Percentiles rank a stretch among this genome's conserved stretches.
Conservation (phyloP, 2,329 filamentous ascomycete species). For the Trichoderma afroharzianum region DNA sequence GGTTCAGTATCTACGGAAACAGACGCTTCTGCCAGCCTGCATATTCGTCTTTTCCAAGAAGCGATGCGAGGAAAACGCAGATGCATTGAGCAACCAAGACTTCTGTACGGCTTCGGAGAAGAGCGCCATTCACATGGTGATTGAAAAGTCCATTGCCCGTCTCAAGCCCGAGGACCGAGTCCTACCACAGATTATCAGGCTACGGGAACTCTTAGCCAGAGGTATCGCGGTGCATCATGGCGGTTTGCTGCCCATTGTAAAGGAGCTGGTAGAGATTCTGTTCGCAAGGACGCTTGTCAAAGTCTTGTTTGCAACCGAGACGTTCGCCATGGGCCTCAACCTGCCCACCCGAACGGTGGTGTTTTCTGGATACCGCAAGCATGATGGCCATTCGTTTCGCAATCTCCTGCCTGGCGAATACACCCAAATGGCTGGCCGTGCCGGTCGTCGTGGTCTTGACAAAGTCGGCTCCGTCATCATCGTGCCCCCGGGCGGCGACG, state of each 20-base stretch:
- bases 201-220: conserved; percentile 78
- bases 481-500: conserved; percentile 75
- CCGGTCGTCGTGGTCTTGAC: conserved; percentile 88
- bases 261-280: conserved; percentile 94
- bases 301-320: conserved; percentile 95
- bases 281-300: conserved; percentile 96
- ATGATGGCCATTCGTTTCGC: conserved; percentile 87
- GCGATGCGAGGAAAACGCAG: conserved; percentile 93
- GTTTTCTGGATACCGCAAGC: conserved; percentile 95
- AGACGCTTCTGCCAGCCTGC: conserved; percentile 82
- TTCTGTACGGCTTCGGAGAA: conserved; percentile 92
- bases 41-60: conserved; percentile 99
- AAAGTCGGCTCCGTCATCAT: conserved; percentile 93
- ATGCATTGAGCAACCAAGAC: conserved; percentile 90
- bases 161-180: conserved; percentile 85
- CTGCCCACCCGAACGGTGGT: conserved; percentile 93
- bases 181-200: conserved; percentile 85
- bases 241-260: conserved; percentile 90
- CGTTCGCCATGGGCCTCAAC: conserved; percentile 97
- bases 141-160: conserved; percentile 89
- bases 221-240: conserved; percentile 97
- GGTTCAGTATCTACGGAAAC: conserved; percentile 84
- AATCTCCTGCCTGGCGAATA: conserved; percentile 94
- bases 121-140: conserved; percentile 95
- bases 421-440: conserved; percentile 96